Percentiles rank a stretch among this genome's conserved stretches.
Evolutionary conservation across 257 asterid genomes (phyloP).

Genomic region (Cordia subcordata): DNA sequence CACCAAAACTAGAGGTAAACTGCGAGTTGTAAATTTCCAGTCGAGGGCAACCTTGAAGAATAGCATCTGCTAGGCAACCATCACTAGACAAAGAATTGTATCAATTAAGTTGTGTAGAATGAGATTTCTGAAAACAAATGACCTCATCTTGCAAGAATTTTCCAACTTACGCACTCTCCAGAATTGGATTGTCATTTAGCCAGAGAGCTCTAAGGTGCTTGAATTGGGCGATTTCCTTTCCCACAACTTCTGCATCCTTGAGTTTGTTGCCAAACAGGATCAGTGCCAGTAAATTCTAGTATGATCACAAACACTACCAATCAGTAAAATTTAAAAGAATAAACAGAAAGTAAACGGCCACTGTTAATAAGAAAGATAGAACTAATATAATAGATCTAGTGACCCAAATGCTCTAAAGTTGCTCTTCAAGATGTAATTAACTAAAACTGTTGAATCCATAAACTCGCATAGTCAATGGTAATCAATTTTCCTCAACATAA

Average conservation of each 20-base stretch:
- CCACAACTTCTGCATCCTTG: conserved; percentile 40
- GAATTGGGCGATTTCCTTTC: conserved; percentile 49
- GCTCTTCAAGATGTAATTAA: not conserved
- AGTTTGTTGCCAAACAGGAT: conserved; percentile 80
- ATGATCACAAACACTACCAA: conserved; percentile 7
- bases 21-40: conserved; percentile 74
- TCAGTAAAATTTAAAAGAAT: conserved; percentile 10
- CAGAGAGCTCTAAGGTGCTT: conserved; percentile 84
- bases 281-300: conserved; percentile 69
- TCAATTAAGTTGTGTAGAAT: conserved; percentile 3
- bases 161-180: conserved; percentile 47
- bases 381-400: not conserved
- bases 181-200: conserved; percentile 71
- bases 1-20: conserved; percentile 66
- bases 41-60: conserved; percentile 45
- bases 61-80: conserved; percentile 43
- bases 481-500: no score
- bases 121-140: not conserved
- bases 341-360: conserved; percentile 9
- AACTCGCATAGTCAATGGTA: not conserved
- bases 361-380: not conserved
- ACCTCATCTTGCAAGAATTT: not conserved
- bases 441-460: not conserved
- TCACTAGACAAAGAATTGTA: conserved; percentile 35
- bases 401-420: no score